Evolutionary conservation across 768 basidiomycete species (phyloP), one percentile per base, ranked within the genome.

Genomic region (Phanerochaete carnosa): DNA sequence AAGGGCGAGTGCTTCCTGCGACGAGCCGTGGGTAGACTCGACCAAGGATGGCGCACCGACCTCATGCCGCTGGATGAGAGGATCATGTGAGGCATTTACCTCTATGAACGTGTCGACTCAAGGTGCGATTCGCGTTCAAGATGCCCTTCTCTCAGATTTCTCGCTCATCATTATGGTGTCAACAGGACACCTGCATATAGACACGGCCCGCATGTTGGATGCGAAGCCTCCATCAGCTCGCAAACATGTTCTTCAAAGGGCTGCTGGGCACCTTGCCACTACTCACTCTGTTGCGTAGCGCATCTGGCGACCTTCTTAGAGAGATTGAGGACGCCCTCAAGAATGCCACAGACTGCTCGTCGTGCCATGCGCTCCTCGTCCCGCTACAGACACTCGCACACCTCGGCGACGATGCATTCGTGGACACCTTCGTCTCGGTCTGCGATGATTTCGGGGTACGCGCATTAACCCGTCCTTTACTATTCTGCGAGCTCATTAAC

Each of bases 341-440:
- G 57, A 49, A 58, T 28, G 57, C 57, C 25, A 33, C 32, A 8
- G 62, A 62, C 32, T 62, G 62, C 45, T 45, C 51, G 7, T 52
- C 62, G 4, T 62, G 62, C 52, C 62, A 62, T 45, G 32, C 62
- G 39, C 45, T 53, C 3, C 57, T 62, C 33, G 45, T 50, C 3
- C 58, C 62, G 11, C 51, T 62, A 26, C 58, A 62, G 57, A 43
- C 57, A n/a, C 57, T 62, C 35, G 62, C 62, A 16, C 33, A 29
- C 39, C 46, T 58, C 45, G 62, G 62, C 29, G 52, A 62, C 57
- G 57, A 25, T 43, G 45, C 30, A 3, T 62, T 62, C 45, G 62
- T 62, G 30, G 11, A 49, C 37, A 55, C 57, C 43, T 30, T 62
- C 45, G 45, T 58, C 1, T 29, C 37, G 2, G 35, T 54, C 23